Conservation (phyloP, 495 filamentous ascomycete species). For the Entonaema liquescens region DNA sequence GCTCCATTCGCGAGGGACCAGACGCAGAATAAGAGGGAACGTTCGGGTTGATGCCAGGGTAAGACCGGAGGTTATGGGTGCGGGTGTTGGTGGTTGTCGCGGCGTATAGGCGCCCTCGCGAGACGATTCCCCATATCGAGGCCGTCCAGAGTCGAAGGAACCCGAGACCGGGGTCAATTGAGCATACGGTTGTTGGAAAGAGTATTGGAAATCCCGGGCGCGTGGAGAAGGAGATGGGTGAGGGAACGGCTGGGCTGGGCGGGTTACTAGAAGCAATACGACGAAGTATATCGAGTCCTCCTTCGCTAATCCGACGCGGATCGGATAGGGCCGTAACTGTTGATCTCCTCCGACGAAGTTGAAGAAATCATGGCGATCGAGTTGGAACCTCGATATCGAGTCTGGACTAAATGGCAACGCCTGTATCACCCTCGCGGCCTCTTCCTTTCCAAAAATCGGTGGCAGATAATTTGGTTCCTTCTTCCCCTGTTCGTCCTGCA, state of each 20-base stretch:
- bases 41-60: constrained; percentile 42
- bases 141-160: constrained; percentile 53
- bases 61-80: constrained; percentile 44
- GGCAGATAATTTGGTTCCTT: constrained; percentile 65
- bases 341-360: constrained; percentile 59
- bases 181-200: constrained; percentile 54
- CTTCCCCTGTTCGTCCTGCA: constrained; percentile 59
- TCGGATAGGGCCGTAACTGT: constrained; percentile 50
- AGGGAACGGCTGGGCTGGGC: constrained; percentile 46
- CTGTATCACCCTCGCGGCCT: constrained; percentile 59
- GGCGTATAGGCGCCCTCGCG: constrained; percentile 45
- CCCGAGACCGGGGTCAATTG: constrained; percentile 54
- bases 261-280: constrained; percentile 51
- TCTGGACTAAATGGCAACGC: constrained; percentile 57
- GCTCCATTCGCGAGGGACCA: constrained; percentile 50
- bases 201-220: constrained; percentile 54
- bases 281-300: constrained; percentile 64
- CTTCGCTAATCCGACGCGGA: constrained; percentile 60
- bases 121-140: constrained; percentile 47
- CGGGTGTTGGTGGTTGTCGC: constrained; percentile 48
- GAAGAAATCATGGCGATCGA: constrained; percentile 59
- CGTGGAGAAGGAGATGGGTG: constrained; percentile 59
- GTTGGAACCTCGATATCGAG: constrained; percentile 54
- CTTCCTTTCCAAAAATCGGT: constrained; percentile 59
- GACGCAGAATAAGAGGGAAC: constrained; percentile 51